Evolutionary conservation across 1,284 basidiomycete species (phyloP).

Genomic region (Rugosomyces carneus): DNA sequence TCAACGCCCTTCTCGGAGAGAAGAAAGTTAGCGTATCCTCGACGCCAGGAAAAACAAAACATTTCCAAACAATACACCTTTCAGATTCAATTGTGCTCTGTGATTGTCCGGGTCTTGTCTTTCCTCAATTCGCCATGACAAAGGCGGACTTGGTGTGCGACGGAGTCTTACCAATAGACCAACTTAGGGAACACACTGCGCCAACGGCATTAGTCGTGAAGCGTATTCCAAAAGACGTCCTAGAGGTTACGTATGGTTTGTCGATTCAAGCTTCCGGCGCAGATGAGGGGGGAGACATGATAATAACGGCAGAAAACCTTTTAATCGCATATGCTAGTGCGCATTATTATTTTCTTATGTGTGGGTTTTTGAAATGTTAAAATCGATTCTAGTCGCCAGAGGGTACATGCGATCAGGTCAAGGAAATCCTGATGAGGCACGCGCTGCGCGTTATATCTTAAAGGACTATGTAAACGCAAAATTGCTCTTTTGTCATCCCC

Average conservation of each 20-base stretch:
- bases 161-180: constrained; percentile 96
- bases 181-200: constrained; percentile 91
- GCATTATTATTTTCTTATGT: constrained; percentile 26
- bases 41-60: constrained; percentile 98
- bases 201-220: constrained; percentile 79
- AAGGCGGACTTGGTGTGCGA: constrained; percentile 96
- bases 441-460: constrained; percentile 87
- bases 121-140: constrained; percentile 96
- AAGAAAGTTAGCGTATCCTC: constrained; percentile 98
- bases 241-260: constrained; percentile 90
- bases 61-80: constrained; percentile 97
- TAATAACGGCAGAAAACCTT: constrained; percentile 78
- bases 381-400: constrained; percentile 65
- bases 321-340: constrained; percentile 87
- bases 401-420: constrained; percentile 92
- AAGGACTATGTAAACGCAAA: constrained; percentile 98
- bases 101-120: constrained; percentile 98
- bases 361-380: constrained; percentile 5
- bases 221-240: constrained; percentile 78
- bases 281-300: constrained; percentile 86
- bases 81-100: constrained; percentile 88
- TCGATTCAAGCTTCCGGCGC: constrained; percentile 59
- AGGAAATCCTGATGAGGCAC: constrained; percentile 96
- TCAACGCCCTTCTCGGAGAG: constrained; percentile 92
- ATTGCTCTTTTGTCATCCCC: constrained; percentile 86